Evolutionary conservation across 73 alveolate species (phyloP).

Genomic region (Uronychia binucleata): DNA sequence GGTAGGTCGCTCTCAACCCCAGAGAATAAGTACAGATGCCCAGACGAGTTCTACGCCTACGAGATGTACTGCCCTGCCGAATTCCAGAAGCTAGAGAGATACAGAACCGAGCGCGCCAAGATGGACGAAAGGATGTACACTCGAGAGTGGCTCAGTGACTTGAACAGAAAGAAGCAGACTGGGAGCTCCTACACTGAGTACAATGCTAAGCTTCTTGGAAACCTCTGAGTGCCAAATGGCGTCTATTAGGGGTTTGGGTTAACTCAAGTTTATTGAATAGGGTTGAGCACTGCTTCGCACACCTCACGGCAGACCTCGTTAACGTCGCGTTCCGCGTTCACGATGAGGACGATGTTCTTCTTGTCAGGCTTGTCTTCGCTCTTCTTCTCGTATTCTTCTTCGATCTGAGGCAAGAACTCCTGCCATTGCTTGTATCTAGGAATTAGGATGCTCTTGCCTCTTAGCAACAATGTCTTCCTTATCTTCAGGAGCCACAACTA

Average conservation of each 20-base stretch:
- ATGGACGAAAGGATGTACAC: not conserved
- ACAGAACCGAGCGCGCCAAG: not conserved
- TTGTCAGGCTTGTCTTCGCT: no score
- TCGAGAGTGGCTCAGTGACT: not conserved
- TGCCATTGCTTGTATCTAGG: conserved; percentile 14
- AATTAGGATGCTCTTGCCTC: conserved; percentile 18
- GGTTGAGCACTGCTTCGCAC: not conserved
- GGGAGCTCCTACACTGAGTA: not conserved
- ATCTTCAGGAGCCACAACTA: conserved; percentile 48
- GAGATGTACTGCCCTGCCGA: not conserved
- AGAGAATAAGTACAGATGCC: not conserved
- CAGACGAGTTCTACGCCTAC: not conserved
- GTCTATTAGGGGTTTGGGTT: not conserved
- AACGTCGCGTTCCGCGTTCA: conserved; percentile 18
- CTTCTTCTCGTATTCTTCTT: conserved; percentile 42
- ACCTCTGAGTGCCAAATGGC: not conserved
- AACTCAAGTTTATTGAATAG: not conserved
- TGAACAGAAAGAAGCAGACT: not conserved
- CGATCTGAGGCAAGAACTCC: conserved; percentile 13
- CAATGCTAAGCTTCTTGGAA: not conserved
- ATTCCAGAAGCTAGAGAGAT: conserved; percentile 1
- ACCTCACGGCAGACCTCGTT: not conserved
- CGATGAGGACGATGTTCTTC: conserved; percentile 17
- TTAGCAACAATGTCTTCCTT: conserved; percentile 43
- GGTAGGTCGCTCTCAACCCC: not conserved